These are phyloP conservation scores for Paraleonurus japonicus DNA, from an alignment of 257 asterid genomes.

Conservation along the genomic window DNA sequence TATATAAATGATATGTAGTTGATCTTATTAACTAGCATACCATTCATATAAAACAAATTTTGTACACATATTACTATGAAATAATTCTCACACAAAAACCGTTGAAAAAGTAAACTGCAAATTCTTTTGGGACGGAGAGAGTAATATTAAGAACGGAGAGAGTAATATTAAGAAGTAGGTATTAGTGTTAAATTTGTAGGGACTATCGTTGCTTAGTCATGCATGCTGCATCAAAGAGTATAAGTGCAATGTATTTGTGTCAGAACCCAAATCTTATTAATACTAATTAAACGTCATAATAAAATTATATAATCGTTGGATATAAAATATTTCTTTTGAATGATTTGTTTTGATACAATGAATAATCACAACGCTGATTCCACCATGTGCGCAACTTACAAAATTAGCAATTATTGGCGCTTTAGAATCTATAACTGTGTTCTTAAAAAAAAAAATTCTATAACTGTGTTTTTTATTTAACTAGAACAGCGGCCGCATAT, in stretches of 20 bases:
- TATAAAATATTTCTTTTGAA: neutral
- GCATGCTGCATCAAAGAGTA: slow-evolving; percentile 10
- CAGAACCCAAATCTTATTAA: slow-evolving; percentile 21
- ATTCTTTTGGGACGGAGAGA: no score
- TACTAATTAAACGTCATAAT: neutral
- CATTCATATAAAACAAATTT: no score
- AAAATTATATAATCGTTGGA: neutral
- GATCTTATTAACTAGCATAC: no score
- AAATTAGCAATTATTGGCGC: slow-evolving; percentile 14
- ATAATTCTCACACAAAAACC: no score
- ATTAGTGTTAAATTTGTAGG: neutral
- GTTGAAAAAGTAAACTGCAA: no score
- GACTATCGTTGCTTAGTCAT: slow-evolving; percentile 13
- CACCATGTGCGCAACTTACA: slow-evolving; percentile 27
- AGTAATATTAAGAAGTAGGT: neutral
- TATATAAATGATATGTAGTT: no score
- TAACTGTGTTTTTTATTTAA: no score
- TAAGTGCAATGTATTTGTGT: slow-evolving; percentile 34
- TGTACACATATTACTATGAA: no score
- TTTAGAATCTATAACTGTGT: neutral
- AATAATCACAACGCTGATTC: slow-evolving; percentile 25
- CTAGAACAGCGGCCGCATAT: no score
- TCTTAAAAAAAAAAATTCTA: no score
- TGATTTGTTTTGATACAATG: slow-evolving; percentile 28
- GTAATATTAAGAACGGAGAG: no score